Evolutionary conservation across 306 rosid species (phyloP).

Genomic region (Ziziphus jujuba): DNA sequence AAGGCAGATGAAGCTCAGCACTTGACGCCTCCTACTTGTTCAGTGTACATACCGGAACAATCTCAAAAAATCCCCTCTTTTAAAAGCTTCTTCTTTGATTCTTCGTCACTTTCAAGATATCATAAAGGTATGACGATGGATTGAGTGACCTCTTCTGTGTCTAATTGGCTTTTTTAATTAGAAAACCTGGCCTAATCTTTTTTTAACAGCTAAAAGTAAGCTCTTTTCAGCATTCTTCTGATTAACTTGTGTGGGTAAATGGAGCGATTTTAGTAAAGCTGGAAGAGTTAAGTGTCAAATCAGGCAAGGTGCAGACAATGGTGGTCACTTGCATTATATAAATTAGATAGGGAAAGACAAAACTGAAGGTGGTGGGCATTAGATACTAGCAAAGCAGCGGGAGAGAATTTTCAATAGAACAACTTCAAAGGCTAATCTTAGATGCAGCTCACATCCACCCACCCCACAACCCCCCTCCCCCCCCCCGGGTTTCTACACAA

Average conservation of each 20-base stretch:
- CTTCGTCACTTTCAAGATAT: constrained; percentile 2
- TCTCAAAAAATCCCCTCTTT: neutral
- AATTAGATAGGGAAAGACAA: too few relatives aligned
- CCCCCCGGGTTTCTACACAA: neutral
- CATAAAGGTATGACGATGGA: neutral
- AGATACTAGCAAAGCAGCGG: too few relatives aligned
- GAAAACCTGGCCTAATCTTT: neutral
- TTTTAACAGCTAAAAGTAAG: neutral
- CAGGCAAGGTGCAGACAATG: neutral
- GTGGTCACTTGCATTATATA: neutral
- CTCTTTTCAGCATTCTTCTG: neutral
- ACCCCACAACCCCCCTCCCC: too few relatives aligned
- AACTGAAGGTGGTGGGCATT: neutral
- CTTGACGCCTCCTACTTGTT: neutral
- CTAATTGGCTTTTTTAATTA: neutral
- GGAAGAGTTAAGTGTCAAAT: neutral
- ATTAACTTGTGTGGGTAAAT: neutral
- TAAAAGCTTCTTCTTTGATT: neutral
- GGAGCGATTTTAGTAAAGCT: constrained; percentile 7
- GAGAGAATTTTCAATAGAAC: neutral
- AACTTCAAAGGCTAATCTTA: neutral
- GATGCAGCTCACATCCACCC: neutral
- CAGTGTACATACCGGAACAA: neutral
- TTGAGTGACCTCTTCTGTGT: neutral
- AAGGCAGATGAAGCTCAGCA: neutral